Evolutionary conservation across 1,139 yeast species (phyloP), one percentile per base, ranked within the genome.

Genomic region (Kluyveromyces sp.): DNA sequence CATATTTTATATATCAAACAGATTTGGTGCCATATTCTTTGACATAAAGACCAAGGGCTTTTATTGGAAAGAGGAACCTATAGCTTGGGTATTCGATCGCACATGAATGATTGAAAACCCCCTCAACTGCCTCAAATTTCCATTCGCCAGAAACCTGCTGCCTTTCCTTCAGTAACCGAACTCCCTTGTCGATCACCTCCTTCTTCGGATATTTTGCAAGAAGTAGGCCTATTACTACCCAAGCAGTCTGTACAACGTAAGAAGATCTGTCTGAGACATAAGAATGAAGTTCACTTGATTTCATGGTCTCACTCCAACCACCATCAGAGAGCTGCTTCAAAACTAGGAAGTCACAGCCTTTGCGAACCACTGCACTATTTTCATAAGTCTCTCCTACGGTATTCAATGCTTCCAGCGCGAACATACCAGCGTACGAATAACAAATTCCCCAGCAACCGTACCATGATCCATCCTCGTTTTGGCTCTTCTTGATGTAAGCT

Each of bases 371-470:
- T 4, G 69, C 75, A 31, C 83, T 78, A 55, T 82, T 86, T 1
- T 57, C 60, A 59, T 87, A 92, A 2, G 63, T 68, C 48, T 74
- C 73, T 1, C 83, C 86, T 20, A 83, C 82, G 2, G 94, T 76
- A 33, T 77, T 69, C 42, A 92, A 70, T 0, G 98, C 97, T 56
- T 94, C 99, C 28, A 92, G 66, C 0, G 99, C 98, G 75, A 94
- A 94, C 98, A 94, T 94, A 1, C 92, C 84, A 0, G 98, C 97
- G 65, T 94, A 94, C 0, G 96, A 86, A 60, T 75, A 88, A 60
- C 99, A 94, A 9, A 94, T 83, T 36, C 98, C 99, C 99, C 99
- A 94, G 36, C 89, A 81, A 1, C 99, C 99, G 61, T 89, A 94
- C 97, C 98, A 94, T 8, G 95, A 81, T 0, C 99, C 99, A 61